Conservation (phyloP, 305 asterid species). For the Fraxinus latifolia region DNA sequence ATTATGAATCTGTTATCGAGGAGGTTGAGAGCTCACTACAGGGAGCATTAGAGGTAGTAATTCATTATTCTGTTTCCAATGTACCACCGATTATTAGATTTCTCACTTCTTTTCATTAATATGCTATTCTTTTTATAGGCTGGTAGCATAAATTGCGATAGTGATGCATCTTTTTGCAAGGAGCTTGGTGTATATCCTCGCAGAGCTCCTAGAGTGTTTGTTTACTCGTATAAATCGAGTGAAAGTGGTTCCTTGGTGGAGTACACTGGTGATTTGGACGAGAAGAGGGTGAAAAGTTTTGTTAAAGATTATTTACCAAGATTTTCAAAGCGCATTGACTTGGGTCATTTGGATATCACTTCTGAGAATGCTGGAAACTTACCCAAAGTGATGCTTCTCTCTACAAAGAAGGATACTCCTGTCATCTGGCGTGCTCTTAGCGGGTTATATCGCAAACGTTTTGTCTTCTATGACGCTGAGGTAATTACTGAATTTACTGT, state of each 20-base stretch:
- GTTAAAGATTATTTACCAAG: constrained; percentile 72
- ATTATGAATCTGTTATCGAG: constrained; percentile 54
- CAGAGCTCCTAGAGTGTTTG: constrained; percentile 56
- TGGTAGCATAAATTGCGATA: constrained; percentile 72
- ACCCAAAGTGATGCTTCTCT: constrained; percentile 80
- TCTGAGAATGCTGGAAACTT: constrained; percentile 41
- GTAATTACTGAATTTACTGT: constrained; percentile 31
- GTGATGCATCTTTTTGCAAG: constrained; percentile 69
- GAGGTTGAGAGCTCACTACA: constrained; percentile 57
- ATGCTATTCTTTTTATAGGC: constrained; percentile 39
- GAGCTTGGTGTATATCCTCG: constrained; percentile 62
- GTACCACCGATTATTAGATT: not conserved
- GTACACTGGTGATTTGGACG: constrained; percentile 61
- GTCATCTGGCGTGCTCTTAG: constrained; percentile 88
- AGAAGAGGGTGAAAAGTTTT: constrained; percentile 57
- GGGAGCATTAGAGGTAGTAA: constrained; percentile 75
- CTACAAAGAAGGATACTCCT: constrained; percentile 82
- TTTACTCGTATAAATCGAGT: constrained; percentile 53
- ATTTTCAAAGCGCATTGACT: constrained; percentile 64
- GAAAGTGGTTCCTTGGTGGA: constrained; percentile 69
- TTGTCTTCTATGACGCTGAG: constrained; percentile 68
- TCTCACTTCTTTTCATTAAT: not conserved
- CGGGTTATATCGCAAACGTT: constrained; percentile 70
- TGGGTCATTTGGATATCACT: constrained; percentile 44
- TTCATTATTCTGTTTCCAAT: not conserved